phyloP scores from a whole-genome alignment of 2,329 filamentous ascomycete species.

The Penicillium occitanis region DNA sequence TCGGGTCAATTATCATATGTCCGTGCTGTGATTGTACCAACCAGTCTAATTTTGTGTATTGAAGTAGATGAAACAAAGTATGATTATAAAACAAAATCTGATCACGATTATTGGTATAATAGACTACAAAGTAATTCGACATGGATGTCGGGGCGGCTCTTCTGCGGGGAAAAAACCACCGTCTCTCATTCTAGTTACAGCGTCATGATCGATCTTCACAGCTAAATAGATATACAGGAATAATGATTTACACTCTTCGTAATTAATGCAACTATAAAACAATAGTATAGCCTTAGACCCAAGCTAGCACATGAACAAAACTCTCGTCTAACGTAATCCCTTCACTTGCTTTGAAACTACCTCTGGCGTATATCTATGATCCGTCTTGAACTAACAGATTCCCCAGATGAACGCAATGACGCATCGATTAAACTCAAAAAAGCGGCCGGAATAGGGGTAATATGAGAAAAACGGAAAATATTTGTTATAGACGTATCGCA shows the following conservation, averaged over 20 bases:
- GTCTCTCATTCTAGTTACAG: neutral
- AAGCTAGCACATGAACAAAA: slow-evolving; percentile 9
- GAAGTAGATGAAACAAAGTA: neutral
- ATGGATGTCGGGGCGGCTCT: neutral
- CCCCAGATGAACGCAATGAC: slow-evolving; percentile 1
- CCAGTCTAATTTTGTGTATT: neutral
- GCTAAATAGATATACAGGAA: neutral
- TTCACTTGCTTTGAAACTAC: neutral
- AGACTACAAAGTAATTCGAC: neutral
- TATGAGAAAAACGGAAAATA: neutral
- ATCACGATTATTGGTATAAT: neutral
- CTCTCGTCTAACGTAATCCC: neutral
- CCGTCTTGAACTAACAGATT: slow-evolving; percentile 19
- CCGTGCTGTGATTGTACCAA: neutral
- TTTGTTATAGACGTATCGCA: slow-evolving; percentile 6
- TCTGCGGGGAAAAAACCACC: neutral
- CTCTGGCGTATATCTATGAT: slow-evolving; percentile 12
- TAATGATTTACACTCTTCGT: neutral
- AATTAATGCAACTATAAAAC: slow-evolving; percentile 1
- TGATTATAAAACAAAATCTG: too few species aligned
- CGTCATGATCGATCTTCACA: slow-evolving; percentile 2
- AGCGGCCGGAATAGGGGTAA: neutral
- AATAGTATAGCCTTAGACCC: neutral
- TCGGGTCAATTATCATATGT: neutral
- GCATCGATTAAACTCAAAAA: slow-evolving; percentile 6